Conservation (phyloP, 2,329 filamentous ascomycete species). For the Periconia sp. region DNA sequence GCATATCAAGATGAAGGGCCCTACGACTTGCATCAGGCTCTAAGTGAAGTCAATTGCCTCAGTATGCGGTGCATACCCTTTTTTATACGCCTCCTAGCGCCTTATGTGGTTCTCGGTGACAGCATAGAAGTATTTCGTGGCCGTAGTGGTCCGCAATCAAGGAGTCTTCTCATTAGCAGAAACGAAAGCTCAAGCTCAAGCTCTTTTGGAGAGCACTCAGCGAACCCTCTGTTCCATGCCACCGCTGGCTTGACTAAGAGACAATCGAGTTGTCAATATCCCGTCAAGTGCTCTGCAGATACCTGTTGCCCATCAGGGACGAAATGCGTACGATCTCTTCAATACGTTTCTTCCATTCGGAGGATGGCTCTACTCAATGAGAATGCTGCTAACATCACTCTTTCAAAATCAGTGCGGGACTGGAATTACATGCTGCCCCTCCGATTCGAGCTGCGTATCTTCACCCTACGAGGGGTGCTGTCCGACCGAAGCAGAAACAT, state of each 20-base stretch:
- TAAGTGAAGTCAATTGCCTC: background rate
- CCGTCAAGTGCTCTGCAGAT: background rate
- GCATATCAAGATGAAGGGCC: background rate
- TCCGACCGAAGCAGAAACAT: background rate
- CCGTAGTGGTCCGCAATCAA: background rate
- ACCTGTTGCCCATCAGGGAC: background rate
- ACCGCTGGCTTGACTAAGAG: background rate
- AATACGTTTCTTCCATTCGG: background rate
- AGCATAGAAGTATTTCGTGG: background rate
- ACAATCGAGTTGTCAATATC: background rate
- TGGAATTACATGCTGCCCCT: slow-evolving; percentile 1
- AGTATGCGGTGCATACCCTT: background rate
- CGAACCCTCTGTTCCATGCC: background rate
- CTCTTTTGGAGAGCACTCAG: background rate
- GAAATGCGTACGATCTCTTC: background rate
- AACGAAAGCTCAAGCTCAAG: background rate
- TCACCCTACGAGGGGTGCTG: background rate
- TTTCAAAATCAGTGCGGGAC: background rate
- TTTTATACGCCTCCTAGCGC: background rate
- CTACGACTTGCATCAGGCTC: background rate
- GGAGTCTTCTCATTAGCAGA: background rate
- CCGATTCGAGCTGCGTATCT: background rate
- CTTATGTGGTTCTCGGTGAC: background rate
- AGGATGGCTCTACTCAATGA: background rate
- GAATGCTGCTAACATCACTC: too few relatives aligned